phyloP scores from a whole-genome alignment of 2,329 filamentous ascomycete genomes.

The Myriosclerotinia scirpicola region DNA sequence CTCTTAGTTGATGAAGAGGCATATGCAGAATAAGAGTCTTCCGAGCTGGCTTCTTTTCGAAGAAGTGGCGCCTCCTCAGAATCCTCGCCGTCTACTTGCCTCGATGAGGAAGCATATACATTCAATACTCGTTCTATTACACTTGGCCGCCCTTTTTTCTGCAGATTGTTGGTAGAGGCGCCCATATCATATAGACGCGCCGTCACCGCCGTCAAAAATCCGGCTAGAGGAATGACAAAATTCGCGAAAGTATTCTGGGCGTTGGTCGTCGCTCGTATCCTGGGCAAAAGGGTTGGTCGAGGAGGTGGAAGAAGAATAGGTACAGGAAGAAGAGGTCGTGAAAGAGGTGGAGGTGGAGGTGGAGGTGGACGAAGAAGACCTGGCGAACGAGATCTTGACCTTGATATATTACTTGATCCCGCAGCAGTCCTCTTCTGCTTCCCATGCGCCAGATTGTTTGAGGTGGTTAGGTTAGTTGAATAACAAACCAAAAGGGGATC shows the following conservation, averaged over 20 bases:
- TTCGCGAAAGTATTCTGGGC: conserved; percentile 24
- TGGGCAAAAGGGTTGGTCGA: neutral
- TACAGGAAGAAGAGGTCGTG: neutral
- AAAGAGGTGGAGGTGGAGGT: neutral
- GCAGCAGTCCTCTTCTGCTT: conserved; percentile 4
- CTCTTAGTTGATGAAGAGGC: neutral
- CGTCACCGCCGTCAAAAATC: conserved; percentile 28
- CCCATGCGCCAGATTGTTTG: conserved; percentile 18
- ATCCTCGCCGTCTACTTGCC: conserved; percentile 17
- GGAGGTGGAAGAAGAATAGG: neutral
- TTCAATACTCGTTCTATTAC: conserved; percentile 12
- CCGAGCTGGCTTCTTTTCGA: conserved; percentile 22
- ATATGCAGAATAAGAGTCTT: neutral
- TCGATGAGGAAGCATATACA: conserved; percentile 1
- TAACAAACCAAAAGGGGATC: neutral
- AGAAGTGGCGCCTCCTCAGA: conserved; percentile 34
- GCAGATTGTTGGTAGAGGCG: conserved; percentile 18
- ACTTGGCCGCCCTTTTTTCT: conserved; percentile 11
- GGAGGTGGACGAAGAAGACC: neutral
- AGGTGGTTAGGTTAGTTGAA: neutral
- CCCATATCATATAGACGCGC: conserved; percentile 35
- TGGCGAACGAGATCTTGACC: neutral
- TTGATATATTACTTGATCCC: neutral
- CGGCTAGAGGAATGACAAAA: conserved; percentile 33
- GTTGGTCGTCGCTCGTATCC: conserved; percentile 15